phyloP scores from a whole-genome alignment of 495 filamentous ascomycete species.

The Aspergillus nidulans region DNA sequence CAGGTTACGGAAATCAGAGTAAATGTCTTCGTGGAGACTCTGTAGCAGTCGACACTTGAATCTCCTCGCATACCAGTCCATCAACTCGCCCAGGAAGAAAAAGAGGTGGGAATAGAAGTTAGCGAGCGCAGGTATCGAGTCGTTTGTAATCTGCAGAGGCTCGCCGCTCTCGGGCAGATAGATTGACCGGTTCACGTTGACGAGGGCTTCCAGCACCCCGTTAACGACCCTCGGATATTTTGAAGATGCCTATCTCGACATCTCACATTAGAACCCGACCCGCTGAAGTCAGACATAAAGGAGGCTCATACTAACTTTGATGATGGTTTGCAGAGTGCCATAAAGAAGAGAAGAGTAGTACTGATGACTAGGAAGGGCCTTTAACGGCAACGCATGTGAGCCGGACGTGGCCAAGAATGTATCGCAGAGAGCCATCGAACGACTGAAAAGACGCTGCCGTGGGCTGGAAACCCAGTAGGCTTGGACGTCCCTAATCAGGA shows the following conservation, averaged over 20 bases:
- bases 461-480: constrained; percentile 27
- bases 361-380: constrained; percentile 32
- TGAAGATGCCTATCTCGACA: constrained; percentile 33
- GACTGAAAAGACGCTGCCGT: constrained; percentile 28
- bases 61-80: constrained; percentile 44
- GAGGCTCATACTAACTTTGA: constrained; percentile 32
- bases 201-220: constrained; percentile 37
- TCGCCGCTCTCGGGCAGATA: constrained; percentile 17
- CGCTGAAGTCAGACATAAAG: background rate
- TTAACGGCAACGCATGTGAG: constrained; percentile 32
- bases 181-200: constrained; percentile 40
- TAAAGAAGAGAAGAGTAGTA: constrained; percentile 42
- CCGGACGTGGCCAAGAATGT: constrained; percentile 34
- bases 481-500: constrained; percentile 29
- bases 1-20: constrained; percentile 39
- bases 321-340: constrained; percentile 40
- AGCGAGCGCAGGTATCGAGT: constrained; percentile 28
- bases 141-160: constrained; percentile 16
- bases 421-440: constrained; percentile 31
- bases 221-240: constrained; percentile 44
- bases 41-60: constrained; percentile 40
- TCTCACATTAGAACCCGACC: background rate
- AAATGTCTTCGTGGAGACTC: constrained; percentile 44
- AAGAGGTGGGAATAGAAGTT: constrained; percentile 43
- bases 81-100: constrained; percentile 44